phyloP scores from a whole-genome alignment of 345 rosid genomes.

The Gossypium sturtianum region DNA sequence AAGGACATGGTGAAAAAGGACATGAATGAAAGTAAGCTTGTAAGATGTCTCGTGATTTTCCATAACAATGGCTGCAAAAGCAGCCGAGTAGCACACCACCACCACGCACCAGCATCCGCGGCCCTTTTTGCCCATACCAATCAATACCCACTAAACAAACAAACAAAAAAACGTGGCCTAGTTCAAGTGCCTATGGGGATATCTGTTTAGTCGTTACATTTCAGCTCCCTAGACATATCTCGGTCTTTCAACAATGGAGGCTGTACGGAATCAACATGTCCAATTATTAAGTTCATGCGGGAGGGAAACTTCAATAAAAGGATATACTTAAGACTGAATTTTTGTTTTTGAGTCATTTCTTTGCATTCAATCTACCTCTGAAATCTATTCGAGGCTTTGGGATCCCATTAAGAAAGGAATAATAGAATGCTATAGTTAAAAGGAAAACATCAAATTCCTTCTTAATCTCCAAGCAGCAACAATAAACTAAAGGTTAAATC shows the following conservation, averaged over 20 bases:
- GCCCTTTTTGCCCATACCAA: background rate
- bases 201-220: background rate
- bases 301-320: background rate
- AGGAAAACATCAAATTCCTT: constrained; percentile 18
- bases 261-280: background rate
- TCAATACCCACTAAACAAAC: background rate
- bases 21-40: background rate
- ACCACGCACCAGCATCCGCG: background rate
- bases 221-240: background rate
- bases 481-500: constrained; percentile 3
- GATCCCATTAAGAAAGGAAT: constrained; percentile 15
- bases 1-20: background rate
- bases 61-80: background rate
- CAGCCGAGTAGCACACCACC: background rate
- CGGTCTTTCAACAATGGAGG: background rate
- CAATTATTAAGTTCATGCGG: no score
- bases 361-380: background rate
- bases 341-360: background rate
- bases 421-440: background rate
- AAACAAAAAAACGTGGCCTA: background rate
- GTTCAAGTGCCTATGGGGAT: background rate
- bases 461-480: constrained; percentile 7
- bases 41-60: background rate
- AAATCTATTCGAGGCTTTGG: background rate
- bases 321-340: background rate